phyloP scores from a whole-genome alignment of 2,329 filamentous ascomycete genomes.

The Hysterium pulicare region DNA sequence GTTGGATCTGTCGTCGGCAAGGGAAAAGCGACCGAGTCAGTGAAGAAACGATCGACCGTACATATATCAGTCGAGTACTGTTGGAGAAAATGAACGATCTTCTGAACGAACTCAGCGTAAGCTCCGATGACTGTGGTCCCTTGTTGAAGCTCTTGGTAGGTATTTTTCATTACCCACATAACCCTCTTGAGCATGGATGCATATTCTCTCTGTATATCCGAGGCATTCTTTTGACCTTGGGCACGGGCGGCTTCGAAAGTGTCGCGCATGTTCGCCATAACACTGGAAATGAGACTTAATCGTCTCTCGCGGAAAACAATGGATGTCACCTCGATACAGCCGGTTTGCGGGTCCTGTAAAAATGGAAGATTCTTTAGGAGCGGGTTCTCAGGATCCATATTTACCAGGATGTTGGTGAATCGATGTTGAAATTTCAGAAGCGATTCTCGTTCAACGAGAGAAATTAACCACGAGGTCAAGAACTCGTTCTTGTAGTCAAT shows the following conservation, averaged over 20 bases:
- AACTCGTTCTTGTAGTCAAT: slow-evolving; percentile 48
- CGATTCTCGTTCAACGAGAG: slow-evolving; percentile 57
- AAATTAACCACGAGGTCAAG: slow-evolving; percentile 53
- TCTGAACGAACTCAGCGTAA: slow-evolving; percentile 62
- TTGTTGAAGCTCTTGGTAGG: slow-evolving; percentile 49
- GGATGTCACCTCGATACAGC: slow-evolving; percentile 47
- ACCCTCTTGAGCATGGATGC: slow-evolving; percentile 51
- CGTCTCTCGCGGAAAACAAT: slow-evolving; percentile 54
- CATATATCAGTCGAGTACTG: slow-evolving; percentile 59
- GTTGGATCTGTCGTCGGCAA: slow-evolving; percentile 58
- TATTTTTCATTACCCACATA: slow-evolving; percentile 63
- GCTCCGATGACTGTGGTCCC: slow-evolving; percentile 43
- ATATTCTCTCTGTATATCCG: slow-evolving; percentile 46
- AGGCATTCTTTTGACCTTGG: slow-evolving; percentile 27
- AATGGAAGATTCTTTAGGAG: slow-evolving; percentile 60
- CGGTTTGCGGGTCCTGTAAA: slow-evolving; percentile 34
- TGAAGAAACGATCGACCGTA: slow-evolving; percentile 58
- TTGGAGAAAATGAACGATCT: slow-evolving; percentile 57
- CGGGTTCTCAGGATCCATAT: slow-evolving; percentile 42
- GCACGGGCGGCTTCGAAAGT: slow-evolving; percentile 37
- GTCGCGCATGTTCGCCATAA: slow-evolving; percentile 59
- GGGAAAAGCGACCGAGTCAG: slow-evolving; percentile 58
- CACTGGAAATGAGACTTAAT: slow-evolving; percentile 52
- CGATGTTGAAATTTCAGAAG: slow-evolving; percentile 60
- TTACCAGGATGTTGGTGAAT: slow-evolving; percentile 54